phyloP scores from a whole-genome alignment of 108 stramenopile genomes.

The Nitzschia putrida region DNA sequence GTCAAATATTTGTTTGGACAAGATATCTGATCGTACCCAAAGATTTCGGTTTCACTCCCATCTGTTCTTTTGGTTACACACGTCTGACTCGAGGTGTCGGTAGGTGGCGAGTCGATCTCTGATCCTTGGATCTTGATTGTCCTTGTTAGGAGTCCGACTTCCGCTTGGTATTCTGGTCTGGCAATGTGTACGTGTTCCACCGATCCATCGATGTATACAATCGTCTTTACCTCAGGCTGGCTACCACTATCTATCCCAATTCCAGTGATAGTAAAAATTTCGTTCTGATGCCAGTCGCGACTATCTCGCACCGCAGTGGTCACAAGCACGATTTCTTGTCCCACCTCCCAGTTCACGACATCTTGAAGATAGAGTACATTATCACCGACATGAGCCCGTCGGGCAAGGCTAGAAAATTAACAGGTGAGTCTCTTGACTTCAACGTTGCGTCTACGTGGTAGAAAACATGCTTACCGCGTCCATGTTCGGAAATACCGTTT shows the following conservation, averaged over 20 bases:
- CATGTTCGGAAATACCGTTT: background rate
- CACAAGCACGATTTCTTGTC: constrained; percentile 44
- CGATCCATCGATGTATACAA: constrained; percentile 6
- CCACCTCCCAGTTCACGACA: constrained; percentile 47
- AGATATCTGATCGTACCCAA: constrained; percentile 11
- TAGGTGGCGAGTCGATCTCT: constrained; percentile 37
- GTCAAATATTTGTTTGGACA: constrained; percentile 36
- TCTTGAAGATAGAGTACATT: constrained; percentile 33
- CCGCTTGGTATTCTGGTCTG: constrained; percentile 47
- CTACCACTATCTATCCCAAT: background rate
- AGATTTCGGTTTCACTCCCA: background rate
- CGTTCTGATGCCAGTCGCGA: background rate
- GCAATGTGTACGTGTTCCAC: constrained; percentile 38
- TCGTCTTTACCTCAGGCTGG: background rate
- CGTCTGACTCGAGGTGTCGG: constrained; percentile 15
- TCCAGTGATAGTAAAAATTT: background rate
- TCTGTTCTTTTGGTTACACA: background rate
- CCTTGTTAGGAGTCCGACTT: constrained; percentile 57
- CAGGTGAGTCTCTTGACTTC: too few relatives aligned
- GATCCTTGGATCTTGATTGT: constrained; percentile 52
- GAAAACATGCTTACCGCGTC: background rate
- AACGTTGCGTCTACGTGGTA: too few relatives aligned
- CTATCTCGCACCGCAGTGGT: constrained; percentile 3
- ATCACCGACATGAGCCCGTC: constrained; percentile 43
- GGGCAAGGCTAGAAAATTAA: background rate